Percentiles rank a stretch among this genome's conserved stretches.
Conservation (phyloP, 495 filamentous ascomycete genomes). For the Neurospora sp. region DNA sequence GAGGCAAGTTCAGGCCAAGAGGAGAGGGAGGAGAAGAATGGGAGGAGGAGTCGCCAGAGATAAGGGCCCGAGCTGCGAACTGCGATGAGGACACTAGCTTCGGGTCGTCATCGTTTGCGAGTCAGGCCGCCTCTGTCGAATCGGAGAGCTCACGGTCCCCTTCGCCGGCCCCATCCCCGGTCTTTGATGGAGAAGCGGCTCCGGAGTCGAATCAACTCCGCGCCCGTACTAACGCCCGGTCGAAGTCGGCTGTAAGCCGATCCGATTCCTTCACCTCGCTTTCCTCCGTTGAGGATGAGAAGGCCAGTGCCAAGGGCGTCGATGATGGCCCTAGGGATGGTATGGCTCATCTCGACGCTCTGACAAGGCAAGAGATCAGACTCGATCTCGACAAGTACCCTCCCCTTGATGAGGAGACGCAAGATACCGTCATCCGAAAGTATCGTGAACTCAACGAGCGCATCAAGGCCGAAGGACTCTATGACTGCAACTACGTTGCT, state of each 20-base stretch:
- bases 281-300: constrained; percentile 34
- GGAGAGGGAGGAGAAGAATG: constrained; percentile 26
- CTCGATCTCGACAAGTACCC: constrained; percentile 77
- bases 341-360: constrained; percentile 58
- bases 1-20: constrained; percentile 62
- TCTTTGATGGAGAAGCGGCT: constrained; percentile 44
- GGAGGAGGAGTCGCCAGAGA: constrained; percentile 31
- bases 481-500: constrained; percentile 72
- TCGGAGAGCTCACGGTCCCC: constrained; percentile 34
- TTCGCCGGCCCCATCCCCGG: constrained; percentile 42
- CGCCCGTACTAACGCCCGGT: constrained; percentile 17
- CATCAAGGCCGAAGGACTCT: constrained; percentile 66
- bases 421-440: constrained; percentile 66
- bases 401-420: constrained; percentile 60
- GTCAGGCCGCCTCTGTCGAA: constrained; percentile 20
- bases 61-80: constrained; percentile 17
- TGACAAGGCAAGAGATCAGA: constrained; percentile 65
- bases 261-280: constrained; percentile 31
- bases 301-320: constrained; percentile 23
- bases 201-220: constrained; percentile 15
- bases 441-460: constrained; percentile 67
- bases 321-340: constrained; percentile 27
- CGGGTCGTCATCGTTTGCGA: constrained; percentile 10
- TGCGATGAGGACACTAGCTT: constrained; percentile 4
- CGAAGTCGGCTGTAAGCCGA: constrained; percentile 9